phyloP scores from a whole-genome alignment of 768 basidiomycete species.

The Suillus paluster region DNA sequence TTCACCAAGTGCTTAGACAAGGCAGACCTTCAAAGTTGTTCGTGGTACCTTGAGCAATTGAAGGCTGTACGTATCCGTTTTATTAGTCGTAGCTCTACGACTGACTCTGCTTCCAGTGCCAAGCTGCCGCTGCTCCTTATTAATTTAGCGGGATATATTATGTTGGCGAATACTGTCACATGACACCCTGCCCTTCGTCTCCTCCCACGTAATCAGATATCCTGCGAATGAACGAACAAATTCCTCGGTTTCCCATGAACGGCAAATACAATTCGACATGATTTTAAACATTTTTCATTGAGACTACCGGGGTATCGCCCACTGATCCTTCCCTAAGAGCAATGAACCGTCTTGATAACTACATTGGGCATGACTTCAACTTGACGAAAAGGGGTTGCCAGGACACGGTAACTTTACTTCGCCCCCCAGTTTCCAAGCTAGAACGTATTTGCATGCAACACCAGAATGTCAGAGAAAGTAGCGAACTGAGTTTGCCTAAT shows the following conservation, averaged over 20 bases:
- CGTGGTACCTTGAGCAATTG: slow-evolving; percentile 87
- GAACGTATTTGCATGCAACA: too few relatives aligned
- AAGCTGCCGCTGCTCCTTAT: slow-evolving; percentile 71
- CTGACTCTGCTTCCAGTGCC: slow-evolving; percentile 53
- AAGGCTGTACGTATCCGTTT: slow-evolving; percentile 67
- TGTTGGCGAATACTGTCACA: background rate
- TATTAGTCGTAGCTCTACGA: slow-evolving; percentile 13
- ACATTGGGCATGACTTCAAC: too few relatives aligned
- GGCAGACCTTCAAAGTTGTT: slow-evolving; percentile 77
- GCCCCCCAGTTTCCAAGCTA: too few relatives aligned
- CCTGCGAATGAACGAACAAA: background rate
- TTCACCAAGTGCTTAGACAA: slow-evolving; percentile 87
- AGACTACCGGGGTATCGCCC: background rate
- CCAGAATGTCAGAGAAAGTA: too few relatives aligned
- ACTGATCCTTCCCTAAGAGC: background rate
- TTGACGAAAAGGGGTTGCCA: too few relatives aligned
- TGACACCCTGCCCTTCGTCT: background rate
- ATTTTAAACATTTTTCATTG: too few relatives aligned
- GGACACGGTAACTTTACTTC: too few relatives aligned
- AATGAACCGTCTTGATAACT: too few relatives aligned
- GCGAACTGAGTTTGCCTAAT: too few relatives aligned
- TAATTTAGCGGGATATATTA: slow-evolving; percentile 23
- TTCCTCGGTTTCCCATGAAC: too few relatives aligned
- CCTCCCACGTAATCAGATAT: background rate
- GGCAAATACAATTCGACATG: background rate